Conservation (phyloP, 208 protist species). For the Lotmaria passim region DNA sequence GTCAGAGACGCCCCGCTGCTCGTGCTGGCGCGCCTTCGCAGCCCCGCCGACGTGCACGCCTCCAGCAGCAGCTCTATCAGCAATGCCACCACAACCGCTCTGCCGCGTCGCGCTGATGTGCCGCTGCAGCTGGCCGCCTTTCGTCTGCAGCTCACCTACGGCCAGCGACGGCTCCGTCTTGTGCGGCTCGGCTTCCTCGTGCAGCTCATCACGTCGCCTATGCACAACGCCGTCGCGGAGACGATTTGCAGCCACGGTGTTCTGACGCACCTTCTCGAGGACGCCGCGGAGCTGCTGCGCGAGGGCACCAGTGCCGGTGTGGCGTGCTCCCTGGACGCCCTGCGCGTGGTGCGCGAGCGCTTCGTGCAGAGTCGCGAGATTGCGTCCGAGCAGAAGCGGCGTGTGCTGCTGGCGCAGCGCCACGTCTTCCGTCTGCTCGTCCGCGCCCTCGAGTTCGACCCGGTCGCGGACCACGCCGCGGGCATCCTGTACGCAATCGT, state of each 20-base stretch:
- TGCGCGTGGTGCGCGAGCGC: conserved; percentile 63
- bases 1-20: conserved; percentile 67
- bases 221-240: conserved; percentile 40
- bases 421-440: conserved; percentile 85
- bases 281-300: conserved; percentile 83
- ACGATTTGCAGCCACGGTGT: conserved; percentile 74
- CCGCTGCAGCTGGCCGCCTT: conserved; percentile 80
- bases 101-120: conserved; percentile 37
- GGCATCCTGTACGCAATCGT: conserved; percentile 70
- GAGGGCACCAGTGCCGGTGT: conserved; percentile 75
- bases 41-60: conserved; percentile 22
- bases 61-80: neutral
- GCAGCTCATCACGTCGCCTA: conserved; percentile 58
- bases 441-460: conserved; percentile 71
- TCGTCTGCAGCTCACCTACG: conserved; percentile 77
- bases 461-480: conserved; percentile 64
- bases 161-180: conserved; percentile 75
- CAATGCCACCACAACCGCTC: neutral
- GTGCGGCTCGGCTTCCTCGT: conserved; percentile 70
- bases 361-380: conserved; percentile 67
- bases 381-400: conserved; percentile 55
- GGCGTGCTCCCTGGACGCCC: conserved; percentile 43
- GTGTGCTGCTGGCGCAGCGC: conserved; percentile 76
- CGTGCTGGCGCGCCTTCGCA: conserved; percentile 72
- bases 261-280: conserved; percentile 84